Base-by-base conservation (phyloP, 1,284 basidiomycete species). In the Papiliotrema nemorosa region DNA sequence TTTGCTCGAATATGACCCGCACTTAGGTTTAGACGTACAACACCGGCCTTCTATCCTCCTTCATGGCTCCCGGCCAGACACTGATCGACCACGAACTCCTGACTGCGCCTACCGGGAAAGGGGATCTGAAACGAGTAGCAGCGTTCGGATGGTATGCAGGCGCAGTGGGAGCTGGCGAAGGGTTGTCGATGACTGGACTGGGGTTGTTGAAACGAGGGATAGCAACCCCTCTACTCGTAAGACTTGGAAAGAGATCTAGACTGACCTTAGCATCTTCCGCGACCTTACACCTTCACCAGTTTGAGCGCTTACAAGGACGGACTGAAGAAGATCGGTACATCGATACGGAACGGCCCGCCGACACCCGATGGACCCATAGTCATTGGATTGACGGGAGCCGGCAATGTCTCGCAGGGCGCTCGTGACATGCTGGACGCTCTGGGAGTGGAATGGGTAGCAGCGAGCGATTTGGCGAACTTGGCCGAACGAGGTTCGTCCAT, bases 71-170 rank as follows among this genome's bases (percentile, higher is more conserved):
- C 14, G 59, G 66, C 13, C 77, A 85, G 9, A 80, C 82, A 0
- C 72, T 92, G 20, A 80, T 94, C 55, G 90, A 94, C 70, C 91
- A 88, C 64, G 90, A 93, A 63, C 80, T 92, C 3, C 75, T 94
- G 24, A 85, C 82, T 1, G 81, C 58, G 0, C 63, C 63, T 3
- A 53, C 45, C 1, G 48, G 48, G 21, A 54, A 60, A 13, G 57
- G 59, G 20, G 48, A 78, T 33, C 84, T 86, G 10, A 87, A 87
- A 69, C 78, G 90, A 20, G 87, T 86, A 0, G 88, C 91, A 12
- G 90, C 85, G 0, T 92, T 93, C 73, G 90, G 90, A 0, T 89
- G 85, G 84, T 89, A 84, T 62, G 89, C 90, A 1, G 89, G 90
- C 68, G 87, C 88, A 50, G 87, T 88, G 10, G 90, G 90, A 6